Conservation (phyloP, 1,284 basidiomycete species). For the Marasmius sp. region DNA sequence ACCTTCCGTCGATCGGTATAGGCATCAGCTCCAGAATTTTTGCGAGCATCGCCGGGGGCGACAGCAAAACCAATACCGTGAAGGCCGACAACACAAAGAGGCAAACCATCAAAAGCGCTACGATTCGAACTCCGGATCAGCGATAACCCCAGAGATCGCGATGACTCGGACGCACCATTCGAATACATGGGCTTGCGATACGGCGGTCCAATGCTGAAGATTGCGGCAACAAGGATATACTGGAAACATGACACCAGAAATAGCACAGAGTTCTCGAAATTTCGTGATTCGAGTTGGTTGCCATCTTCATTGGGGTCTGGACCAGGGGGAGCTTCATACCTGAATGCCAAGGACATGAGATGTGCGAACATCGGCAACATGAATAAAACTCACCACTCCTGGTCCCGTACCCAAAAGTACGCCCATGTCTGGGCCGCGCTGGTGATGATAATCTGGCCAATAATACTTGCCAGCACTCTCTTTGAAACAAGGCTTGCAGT, state of each 20-base stretch:
- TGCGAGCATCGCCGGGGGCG: constrained; percentile 63
- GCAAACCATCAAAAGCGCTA: constrained; percentile 79
- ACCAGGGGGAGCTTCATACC: constrained; percentile 65
- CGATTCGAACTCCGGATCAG: constrained; percentile 7
- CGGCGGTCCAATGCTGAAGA: constrained; percentile 97
- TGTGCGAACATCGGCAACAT: neutral
- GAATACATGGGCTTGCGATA: constrained; percentile 95
- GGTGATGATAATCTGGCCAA: constrained; percentile 92
- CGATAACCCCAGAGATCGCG: neutral
- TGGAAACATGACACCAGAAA: constrained; percentile 98
- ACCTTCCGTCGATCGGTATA: constrained; percentile 71
- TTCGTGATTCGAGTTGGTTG: constrained; percentile 84
- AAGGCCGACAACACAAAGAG: constrained; percentile 67
- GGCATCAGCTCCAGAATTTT: constrained; percentile 78
- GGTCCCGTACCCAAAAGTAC: constrained; percentile 85
- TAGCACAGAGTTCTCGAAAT: constrained; percentile 91
- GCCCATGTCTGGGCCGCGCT: constrained; percentile 83
- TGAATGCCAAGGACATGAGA: constrained; percentile 16
- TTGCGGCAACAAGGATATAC: constrained; percentile 94
- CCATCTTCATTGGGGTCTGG: constrained; percentile 58
- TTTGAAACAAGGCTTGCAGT: constrained; percentile 96
- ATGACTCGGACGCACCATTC: constrained; percentile 63
- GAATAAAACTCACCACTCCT: constrained; percentile 68
- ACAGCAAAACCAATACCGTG: constrained; percentile 75
- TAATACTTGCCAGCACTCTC: constrained; percentile 91